phyloP scores from a whole-genome alignment of 768 basidiomycete genomes.

The Sarcodon sp. region DNA sequence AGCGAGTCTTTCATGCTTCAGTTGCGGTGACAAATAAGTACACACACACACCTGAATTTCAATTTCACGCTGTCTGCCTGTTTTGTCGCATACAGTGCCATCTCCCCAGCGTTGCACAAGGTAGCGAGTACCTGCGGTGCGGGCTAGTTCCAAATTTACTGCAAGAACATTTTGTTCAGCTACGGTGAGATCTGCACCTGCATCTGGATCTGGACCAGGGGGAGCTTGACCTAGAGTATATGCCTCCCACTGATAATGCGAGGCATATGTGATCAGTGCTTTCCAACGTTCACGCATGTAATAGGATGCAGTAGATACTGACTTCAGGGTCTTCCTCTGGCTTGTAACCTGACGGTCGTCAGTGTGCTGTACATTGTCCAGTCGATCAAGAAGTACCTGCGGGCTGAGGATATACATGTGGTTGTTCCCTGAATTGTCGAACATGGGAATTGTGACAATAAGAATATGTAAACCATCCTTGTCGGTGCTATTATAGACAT shows the following conservation, averaged over 20 bases:
- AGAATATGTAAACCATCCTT: constrained; percentile 96
- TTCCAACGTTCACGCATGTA: constrained; percentile 1
- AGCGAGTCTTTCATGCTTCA: background rate
- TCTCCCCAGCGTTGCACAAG: constrained; percentile 87
- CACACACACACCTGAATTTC: constrained; percentile 74
- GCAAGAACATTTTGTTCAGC: constrained; percentile 52
- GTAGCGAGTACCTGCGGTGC: constrained; percentile 76
- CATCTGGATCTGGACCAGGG: constrained; percentile 27
- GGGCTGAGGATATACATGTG: constrained; percentile 47
- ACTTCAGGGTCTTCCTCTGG: constrained; percentile 83
- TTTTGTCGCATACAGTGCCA: constrained; percentile 91
- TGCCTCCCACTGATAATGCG: constrained; percentile 46
- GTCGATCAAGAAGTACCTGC: constrained; percentile 33
- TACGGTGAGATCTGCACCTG: constrained; percentile 51
- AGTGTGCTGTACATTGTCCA: background rate
- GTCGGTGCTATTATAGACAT: constrained; percentile 47
- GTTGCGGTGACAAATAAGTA: background rate
- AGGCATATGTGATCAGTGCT: background rate
- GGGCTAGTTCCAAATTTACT: constrained; percentile 65
- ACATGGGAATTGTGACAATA: constrained; percentile 94
- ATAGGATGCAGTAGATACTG: constrained; percentile 20
- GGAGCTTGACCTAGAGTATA: constrained; percentile 71
- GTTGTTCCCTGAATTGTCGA: constrained; percentile 86
- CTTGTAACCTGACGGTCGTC: constrained; percentile 40
- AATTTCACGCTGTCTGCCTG: constrained; percentile 73